A percentile compares a stretch with the other conserved stretches of the same genome.
These are phyloP conservation scores for Hymenoscyphus occultus DNA, from an alignment of 2,329 filamentous ascomycete species.

Conservation along the genomic window DNA sequence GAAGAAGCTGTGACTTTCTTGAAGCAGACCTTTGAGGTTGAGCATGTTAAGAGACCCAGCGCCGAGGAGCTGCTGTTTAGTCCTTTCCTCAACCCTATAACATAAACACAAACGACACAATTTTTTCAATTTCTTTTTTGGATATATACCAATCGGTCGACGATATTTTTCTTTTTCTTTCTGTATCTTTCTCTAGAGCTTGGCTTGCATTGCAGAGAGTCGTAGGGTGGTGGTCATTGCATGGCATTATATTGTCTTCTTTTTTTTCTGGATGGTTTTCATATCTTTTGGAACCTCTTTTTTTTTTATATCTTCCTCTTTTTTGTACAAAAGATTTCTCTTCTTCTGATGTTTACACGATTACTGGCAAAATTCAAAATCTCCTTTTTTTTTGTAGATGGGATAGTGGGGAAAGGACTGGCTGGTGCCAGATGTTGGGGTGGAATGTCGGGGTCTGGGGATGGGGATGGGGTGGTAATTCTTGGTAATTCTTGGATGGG, in stretches of 20 bases:
- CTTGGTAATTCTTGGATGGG: too few species aligned
- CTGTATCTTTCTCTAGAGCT: neutral
- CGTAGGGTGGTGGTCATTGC: neutral
- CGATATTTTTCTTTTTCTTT: neutral
- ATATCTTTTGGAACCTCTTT: neutral
- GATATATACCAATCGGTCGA: neutral
- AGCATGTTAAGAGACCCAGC: conserved; percentile 86
- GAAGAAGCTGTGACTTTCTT: conserved; percentile 82
- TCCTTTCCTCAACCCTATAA: conserved; percentile 74
- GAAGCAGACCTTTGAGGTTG: conserved; percentile 87
- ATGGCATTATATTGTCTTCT: neutral
- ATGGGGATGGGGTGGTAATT: too few species aligned
- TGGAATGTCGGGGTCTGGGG: too few species aligned
- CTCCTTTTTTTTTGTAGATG: too few species aligned
- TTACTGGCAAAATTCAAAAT: too few species aligned
- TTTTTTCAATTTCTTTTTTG: neutral
- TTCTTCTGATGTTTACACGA: conserved; percentile 3
- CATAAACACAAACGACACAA: conserved; percentile 38
- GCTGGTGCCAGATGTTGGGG: too few species aligned
- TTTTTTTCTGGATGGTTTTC: too few species aligned
- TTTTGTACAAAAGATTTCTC: conserved; percentile 4
- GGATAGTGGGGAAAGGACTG: too few species aligned
- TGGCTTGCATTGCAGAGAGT: neutral
- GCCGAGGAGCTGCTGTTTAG: conserved; percentile 87
- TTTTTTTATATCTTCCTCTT: conserved; percentile 5